These are phyloP conservation scores for Botrytis pseudocinerea DNA, from an alignment of 2,329 filamentous ascomycete species.

Conservation along the genomic window DNA sequence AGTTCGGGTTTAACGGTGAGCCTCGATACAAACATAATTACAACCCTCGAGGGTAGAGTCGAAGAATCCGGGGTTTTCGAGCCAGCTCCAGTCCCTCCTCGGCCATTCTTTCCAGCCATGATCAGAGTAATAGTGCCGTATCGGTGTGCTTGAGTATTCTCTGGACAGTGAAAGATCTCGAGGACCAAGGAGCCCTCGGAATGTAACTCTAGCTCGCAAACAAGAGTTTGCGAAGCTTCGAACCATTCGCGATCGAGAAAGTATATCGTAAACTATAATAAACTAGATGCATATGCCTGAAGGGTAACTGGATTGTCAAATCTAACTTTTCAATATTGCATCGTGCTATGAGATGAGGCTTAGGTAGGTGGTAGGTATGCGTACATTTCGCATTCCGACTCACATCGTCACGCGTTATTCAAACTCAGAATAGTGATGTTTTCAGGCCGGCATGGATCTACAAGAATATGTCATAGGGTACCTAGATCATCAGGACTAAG, in stretches of 20 bases:
- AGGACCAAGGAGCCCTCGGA: neutral
- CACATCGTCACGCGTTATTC: neutral
- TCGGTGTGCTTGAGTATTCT: neutral
- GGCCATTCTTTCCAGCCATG: conserved; percentile 3
- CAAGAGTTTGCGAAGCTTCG: neutral
- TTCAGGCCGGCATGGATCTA: neutral
- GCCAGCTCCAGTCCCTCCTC: conserved; percentile 16
- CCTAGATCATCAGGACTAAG: neutral
- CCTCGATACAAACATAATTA: conserved; percentile 14
- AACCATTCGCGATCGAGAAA: neutral
- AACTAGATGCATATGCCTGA: neutral
- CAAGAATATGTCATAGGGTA: neutral
- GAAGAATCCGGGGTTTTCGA: conserved; percentile 21
- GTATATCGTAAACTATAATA: neutral
- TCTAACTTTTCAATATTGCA: neutral
- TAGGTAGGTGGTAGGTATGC: neutral
- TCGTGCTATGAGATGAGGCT: neutral
- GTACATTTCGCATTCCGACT: neutral
- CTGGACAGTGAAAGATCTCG: neutral
- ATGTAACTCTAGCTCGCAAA: neutral
- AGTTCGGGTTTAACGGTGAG: conserved; percentile 16
- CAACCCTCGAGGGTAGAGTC: conserved; percentile 17
- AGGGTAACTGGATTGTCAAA: neutral
- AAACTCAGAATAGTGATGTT: neutral
- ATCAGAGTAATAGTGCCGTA: conserved; percentile 18